phyloP scores from a whole-genome alignment of 2,329 filamentous ascomycete genomes.

The Trichoderma sp. region DNA sequence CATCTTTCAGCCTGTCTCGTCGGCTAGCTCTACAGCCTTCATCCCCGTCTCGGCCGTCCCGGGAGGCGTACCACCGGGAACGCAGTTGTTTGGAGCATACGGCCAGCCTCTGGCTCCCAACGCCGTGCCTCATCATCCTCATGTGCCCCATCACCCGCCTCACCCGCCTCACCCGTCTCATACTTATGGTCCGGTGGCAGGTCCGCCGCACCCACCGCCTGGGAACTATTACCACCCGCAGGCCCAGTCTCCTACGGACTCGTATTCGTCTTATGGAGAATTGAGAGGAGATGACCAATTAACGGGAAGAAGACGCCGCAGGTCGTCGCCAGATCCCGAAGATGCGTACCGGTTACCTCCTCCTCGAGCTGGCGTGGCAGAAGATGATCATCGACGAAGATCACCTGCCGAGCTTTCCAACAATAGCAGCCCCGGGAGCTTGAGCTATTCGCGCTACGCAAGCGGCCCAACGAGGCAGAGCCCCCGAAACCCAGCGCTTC shows the following conservation, averaged over 20 bases:
- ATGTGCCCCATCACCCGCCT: neutral
- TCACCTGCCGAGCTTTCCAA: slow-evolving; percentile 50
- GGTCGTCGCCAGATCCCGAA: slow-evolving; percentile 39
- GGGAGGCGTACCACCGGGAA: slow-evolving; percentile 56
- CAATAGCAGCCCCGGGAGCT: slow-evolving; percentile 45
- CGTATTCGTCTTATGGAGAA: slow-evolving; percentile 40
- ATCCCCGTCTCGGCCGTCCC: slow-evolving; percentile 57
- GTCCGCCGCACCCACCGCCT: slow-evolving; percentile 31
- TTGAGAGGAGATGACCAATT: slow-evolving; percentile 33
- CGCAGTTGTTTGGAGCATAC: slow-evolving; percentile 55
- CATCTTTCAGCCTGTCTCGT: slow-evolving; percentile 58
- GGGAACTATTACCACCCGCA: slow-evolving; percentile 39
- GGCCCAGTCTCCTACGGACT: slow-evolving; percentile 44
- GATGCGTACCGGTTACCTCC: slow-evolving; percentile 46
- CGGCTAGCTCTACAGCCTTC: slow-evolving; percentile 54
- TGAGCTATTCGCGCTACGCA: slow-evolving; percentile 39
- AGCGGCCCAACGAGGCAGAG: slow-evolving; percentile 35
- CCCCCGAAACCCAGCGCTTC: slow-evolving; percentile 38
- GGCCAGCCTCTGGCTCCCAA: slow-evolving; percentile 51
- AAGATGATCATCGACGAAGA: slow-evolving; percentile 49
- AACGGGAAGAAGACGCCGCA: slow-evolving; percentile 34
- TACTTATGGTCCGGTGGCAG: slow-evolving; percentile 23
- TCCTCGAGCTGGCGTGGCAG: slow-evolving; percentile 39
- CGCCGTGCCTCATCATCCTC: slow-evolving; percentile 25
- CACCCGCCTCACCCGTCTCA: slow-evolving; percentile 22